Evolutionary conservation across 805 yeast species (phyloP).

Genomic region (Candida nitratophila): DNA sequence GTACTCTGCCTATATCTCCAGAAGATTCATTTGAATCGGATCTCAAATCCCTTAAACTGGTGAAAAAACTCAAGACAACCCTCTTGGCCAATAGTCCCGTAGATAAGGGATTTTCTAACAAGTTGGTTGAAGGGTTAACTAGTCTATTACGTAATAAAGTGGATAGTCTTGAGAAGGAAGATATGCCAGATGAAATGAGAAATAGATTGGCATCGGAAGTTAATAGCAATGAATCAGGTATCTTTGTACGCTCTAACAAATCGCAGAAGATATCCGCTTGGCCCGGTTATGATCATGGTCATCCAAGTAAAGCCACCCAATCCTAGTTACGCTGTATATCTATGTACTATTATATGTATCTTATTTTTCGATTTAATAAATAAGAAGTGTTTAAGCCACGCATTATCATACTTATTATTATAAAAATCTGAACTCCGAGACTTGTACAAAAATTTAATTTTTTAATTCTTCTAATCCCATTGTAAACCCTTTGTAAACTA

Average conservation of each 20-base stretch:
- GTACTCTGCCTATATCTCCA: no score
- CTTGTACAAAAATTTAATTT: no score
- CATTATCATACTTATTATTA: no score
- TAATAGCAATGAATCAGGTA: conserved; percentile 10
- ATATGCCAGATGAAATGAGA: conserved; percentile 8
- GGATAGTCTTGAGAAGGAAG: conserved; percentile 14
- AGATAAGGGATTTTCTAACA: conserved; percentile 43
- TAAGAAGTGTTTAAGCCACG: no score
- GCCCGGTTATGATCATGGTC: conserved; percentile 67
- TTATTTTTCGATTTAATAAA: no score
- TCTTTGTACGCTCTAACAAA: conserved; percentile 10
- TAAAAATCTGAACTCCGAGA: no score
- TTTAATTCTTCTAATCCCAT: no score
- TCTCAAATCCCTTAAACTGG: conserved; percentile 33
- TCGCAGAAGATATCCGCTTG: conserved; percentile 39
- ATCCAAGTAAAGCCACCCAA: conserved; percentile 30
- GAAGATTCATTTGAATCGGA: conserved; percentile 25
- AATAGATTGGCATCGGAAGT: conserved; percentile 11
- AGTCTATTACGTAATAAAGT: conserved; percentile 22
- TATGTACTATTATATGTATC: no score
- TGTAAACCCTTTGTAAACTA: no score
- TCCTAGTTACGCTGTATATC: no score
- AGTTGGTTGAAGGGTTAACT: conserved; percentile 28
- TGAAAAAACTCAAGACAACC: conserved; percentile 35
- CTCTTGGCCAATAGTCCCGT: conserved; percentile 42